Base-by-base conservation (phyloP, 2,329 filamentous ascomycete species). In the Paecilomyces sp. region DNA sequence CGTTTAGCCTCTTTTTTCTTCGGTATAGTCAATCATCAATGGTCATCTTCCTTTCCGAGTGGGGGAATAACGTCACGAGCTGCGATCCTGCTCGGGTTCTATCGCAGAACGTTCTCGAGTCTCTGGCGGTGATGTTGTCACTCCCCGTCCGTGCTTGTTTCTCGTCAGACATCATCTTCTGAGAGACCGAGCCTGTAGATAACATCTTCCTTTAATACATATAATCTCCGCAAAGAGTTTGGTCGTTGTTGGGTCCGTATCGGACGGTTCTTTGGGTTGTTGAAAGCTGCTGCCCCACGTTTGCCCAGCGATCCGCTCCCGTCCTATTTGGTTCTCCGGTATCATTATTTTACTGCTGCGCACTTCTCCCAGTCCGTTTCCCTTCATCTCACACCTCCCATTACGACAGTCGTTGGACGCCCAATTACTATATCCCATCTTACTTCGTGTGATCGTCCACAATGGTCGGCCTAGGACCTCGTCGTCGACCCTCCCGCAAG, bases 401-500 rank as follows among this genome's bases (percentile, higher is more conserved):
- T n/a, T 47, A 15, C 41, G 15, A 47, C 41, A n/a, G 8, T 47
- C 41, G 41, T 15, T 47, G 41, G 41, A 47, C 41, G 2, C 41
- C 15, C n/a, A 41, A 41, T 2, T 22, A 47, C 8, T 18, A 7
- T 5, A 18, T 22, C 15, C 8, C 7, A n/a, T 53, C 51, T 25
- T 22, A 11, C 12, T 12, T 55, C 54, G 47, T 34, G 15, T 50
- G 4, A 54, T 51, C n/a, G 58, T 70, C 68, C 75, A 82, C 69
- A 56, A 89, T 89, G 87, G 85, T 88, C 66, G 83, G 83, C 69
- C 68, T 87, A 62, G 84, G 85, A 71, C 83, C 86, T 64, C 85
- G 84, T 74, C 83, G 81, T 70, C 81, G 82, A 64, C 86, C 85
- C 51, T 87, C 85, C 77, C 85, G 87, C 70, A 91, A 89, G 84